Percentiles rank a stretch among this genome's conserved stretches.
phyloP scores from a whole-genome alignment of 805 yeast genomes.

The Priceomyces medius region DNA sequence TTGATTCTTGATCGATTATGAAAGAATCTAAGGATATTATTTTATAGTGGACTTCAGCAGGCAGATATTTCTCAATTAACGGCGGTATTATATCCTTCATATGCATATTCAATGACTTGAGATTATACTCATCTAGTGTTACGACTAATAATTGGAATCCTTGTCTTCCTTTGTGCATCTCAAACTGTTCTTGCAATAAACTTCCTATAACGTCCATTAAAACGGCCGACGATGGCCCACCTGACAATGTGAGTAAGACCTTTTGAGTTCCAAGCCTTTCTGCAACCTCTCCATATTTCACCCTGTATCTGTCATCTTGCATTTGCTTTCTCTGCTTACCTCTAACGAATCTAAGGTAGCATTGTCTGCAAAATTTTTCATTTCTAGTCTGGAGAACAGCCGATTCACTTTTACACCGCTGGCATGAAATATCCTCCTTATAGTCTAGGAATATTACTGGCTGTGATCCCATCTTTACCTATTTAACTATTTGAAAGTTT shows the following conservation, averaged over 20 bases:
- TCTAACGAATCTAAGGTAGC: slow-evolving; percentile 71
- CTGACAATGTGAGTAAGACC: slow-evolving; percentile 61
- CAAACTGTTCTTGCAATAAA: slow-evolving; percentile 59
- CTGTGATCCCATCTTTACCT: neutral
- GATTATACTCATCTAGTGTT: slow-evolving; percentile 41
- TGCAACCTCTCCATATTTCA: slow-evolving; percentile 52
- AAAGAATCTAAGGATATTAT: slow-evolving; percentile 43
- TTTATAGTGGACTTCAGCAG: slow-evolving; percentile 33
- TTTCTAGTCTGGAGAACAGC: slow-evolving; percentile 47
- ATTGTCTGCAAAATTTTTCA: slow-evolving; percentile 61
- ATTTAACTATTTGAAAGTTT: no score
- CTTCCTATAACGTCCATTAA: slow-evolving; percentile 65
- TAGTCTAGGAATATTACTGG: neutral
- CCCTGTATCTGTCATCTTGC: slow-evolving; percentile 70
- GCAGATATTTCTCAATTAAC: slow-evolving; percentile 17
- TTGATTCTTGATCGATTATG: slow-evolving; percentile 24
- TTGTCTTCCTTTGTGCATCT: slow-evolving; percentile 59
- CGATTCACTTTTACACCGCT: neutral
- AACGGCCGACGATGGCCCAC: slow-evolving; percentile 67
- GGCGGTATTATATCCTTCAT: slow-evolving; percentile 16
- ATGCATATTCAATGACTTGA: slow-evolving; percentile 15
- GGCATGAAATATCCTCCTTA: neutral
- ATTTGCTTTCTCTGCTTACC: slow-evolving; percentile 81
- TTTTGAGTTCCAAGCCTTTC: slow-evolving; percentile 35
- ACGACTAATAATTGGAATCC: slow-evolving; percentile 65